These are phyloP conservation scores for Alternaria novae-zelandiae DNA, from an alignment of 2,329 filamentous ascomycete genomes.

Conservation along the genomic window DNA sequence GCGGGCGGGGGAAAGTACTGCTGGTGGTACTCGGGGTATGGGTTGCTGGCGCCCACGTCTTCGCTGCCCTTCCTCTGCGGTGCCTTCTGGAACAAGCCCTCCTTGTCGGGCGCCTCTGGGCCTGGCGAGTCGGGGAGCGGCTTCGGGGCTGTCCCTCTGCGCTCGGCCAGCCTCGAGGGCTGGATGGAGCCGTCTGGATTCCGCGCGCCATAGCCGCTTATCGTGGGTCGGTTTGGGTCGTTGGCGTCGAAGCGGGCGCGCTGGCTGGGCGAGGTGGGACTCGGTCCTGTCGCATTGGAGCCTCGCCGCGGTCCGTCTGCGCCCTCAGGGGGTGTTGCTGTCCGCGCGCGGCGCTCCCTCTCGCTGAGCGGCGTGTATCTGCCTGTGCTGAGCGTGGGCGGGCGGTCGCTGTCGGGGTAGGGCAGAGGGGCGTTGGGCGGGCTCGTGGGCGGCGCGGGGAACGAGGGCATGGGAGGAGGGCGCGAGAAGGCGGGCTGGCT, in stretches of 20 bases:
- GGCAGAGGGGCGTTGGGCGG: constrained; percentile 53
- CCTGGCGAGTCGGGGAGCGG: constrained; percentile 83
- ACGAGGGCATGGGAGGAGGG: constrained; percentile 63
- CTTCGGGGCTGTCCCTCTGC: constrained; percentile 80
- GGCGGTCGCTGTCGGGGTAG: constrained; percentile 53
- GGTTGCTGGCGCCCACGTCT: constrained; percentile 35
- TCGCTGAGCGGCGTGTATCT: constrained; percentile 48
- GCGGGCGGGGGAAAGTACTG: constrained; percentile 65
- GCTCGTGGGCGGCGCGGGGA: constrained; percentile 64
- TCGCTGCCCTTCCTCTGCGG: constrained; percentile 49
- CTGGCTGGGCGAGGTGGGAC: constrained; percentile 38
- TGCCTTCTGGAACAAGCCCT: constrained; percentile 77
- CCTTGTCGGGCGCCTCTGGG: constrained; percentile 75
- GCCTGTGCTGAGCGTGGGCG: constrained; percentile 27
- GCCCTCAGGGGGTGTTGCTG: constrained; percentile 42
- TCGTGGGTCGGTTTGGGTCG: constrained; percentile 57
- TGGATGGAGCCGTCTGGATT: constrained; percentile 45
- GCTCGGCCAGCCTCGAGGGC: constrained; percentile 74
- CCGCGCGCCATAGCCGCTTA: constrained; percentile 53
- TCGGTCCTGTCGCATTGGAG: constrained; percentile 38
- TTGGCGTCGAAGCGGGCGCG: constrained; percentile 55
- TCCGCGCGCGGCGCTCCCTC: constrained; percentile 41
- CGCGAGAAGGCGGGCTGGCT: constrained; percentile 46
- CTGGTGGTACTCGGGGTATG: constrained; percentile 63
- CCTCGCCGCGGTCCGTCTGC: constrained; percentile 39